A percentile compares a stretch with the other conserved stretches of the same genome.
phyloP scores from a whole-genome alignment of 371 early-diverging fungal genomes.

The Mortierella sp. region DNA sequence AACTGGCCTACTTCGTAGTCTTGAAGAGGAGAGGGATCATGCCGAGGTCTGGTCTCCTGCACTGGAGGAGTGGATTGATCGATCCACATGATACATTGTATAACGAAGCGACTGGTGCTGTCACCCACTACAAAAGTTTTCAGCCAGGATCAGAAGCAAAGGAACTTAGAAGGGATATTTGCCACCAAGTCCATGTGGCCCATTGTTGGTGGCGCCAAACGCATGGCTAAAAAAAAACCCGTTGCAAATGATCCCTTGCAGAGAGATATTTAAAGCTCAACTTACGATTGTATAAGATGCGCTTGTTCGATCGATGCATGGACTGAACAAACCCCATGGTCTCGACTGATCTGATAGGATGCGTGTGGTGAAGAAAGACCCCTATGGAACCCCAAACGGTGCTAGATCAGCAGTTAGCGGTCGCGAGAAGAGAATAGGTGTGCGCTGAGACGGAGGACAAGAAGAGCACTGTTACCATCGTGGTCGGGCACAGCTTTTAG shows the following conservation, averaged over 20 bases:
- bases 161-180: too few relatives aligned
- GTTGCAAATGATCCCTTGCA: slow-evolving; percentile 5
- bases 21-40: slow-evolving; percentile 4
- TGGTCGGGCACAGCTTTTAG: slow-evolving; percentile 18
- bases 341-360: slow-evolving; percentile 26
- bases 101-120: slow-evolving; percentile 23
- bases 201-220: slow-evolving; percentile 21
- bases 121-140: slow-evolving; percentile 39
- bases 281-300: slow-evolving; percentile 24
- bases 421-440: too few relatives aligned
- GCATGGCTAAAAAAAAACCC: slow-evolving; percentile 8
- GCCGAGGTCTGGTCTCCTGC: slow-evolving; percentile 4
- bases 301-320: slow-evolving; percentile 16
- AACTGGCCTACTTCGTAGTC: slow-evolving; percentile 19
- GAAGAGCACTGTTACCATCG: too few relatives aligned
- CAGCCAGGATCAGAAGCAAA: too few relatives aligned
- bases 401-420: too few relatives aligned
- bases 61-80: slow-evolving; percentile 20
- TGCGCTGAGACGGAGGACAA: too few relatives aligned
- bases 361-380: slow-evolving; percentile 31
- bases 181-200: background rate
- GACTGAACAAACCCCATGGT: slow-evolving; percentile 26
- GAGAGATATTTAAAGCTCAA: background rate
- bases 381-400: too few relatives aligned
- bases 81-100: slow-evolving; percentile 40